phyloP scores from a whole-genome alignment of 78 protist genomes.

The Pigoraptor vietnamica region DNA sequence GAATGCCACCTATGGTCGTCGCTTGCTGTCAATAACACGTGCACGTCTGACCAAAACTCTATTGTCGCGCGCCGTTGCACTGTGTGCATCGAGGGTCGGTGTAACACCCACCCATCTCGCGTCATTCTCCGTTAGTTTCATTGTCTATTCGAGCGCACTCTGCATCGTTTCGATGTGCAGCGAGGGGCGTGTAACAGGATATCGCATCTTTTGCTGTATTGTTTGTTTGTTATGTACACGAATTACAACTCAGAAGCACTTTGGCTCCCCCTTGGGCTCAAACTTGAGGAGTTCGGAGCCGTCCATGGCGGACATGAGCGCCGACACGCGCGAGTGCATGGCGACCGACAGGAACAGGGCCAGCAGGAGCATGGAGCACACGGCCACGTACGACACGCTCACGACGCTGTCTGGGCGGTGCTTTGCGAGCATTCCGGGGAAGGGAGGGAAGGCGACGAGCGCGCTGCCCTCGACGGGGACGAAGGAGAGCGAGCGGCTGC shows the following conservation, averaged over 20 bases:
- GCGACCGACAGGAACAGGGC: not conserved
- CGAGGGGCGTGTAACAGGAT: no score
- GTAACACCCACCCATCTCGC: no score
- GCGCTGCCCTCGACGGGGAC: not conserved
- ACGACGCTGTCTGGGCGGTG: not conserved
- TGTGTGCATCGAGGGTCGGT: no score
- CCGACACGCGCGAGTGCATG: not conserved
- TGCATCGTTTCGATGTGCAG: no score
- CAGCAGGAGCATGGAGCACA: not conserved
- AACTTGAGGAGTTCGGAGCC: not conserved
- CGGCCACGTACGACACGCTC: not conserved
- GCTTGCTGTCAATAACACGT: no score
- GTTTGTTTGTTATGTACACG: no score
- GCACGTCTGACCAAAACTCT: no score
- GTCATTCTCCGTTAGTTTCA: no score
- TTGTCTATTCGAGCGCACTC: no score
- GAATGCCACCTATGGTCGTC: no score
- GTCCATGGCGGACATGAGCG: not conserved
- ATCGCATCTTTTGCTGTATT: no score
- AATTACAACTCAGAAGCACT: not conserved
- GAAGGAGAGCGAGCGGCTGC: not conserved
- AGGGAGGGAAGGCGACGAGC: not conserved
- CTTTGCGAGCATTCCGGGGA: not conserved
- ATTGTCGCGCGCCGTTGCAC: no score
- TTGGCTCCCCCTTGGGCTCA: not conserved